These are phyloP conservation scores for Microbotryum saponariae DNA, from an alignment of 1,284 basidiomycete species.

Conservation along the genomic window DNA sequence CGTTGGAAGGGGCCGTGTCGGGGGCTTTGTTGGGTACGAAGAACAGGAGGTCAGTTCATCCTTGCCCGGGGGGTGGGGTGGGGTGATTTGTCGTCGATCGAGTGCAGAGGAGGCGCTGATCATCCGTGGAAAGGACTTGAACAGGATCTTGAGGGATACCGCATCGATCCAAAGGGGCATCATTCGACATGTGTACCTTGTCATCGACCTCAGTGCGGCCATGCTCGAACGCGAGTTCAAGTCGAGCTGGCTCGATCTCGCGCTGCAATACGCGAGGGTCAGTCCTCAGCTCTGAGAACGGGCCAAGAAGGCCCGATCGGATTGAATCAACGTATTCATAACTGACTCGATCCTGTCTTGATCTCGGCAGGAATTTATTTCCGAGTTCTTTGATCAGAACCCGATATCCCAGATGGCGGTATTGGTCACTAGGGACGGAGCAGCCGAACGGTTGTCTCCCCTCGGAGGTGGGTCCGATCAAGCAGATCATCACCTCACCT, in stretches of 20 bases:
- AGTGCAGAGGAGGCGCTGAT: constrained; percentile 43
- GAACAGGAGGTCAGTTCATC: constrained; percentile 59
- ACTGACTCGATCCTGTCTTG: not conserved
- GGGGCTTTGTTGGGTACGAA: constrained; percentile 77
- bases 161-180: constrained; percentile 87
- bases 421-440: constrained; percentile 80
- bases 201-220: constrained; percentile 80
- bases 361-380: constrained; percentile 58
- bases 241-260: constrained; percentile 82
- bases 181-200: constrained; percentile 84
- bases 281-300: not conserved
- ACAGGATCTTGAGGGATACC: constrained; percentile 56
- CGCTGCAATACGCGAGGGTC: constrained; percentile 69
- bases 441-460: constrained; percentile 76
- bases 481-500: too few species aligned
- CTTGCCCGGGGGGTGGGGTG: not conserved
- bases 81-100: not conserved
- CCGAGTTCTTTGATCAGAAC: constrained; percentile 99
- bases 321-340: not conserved
- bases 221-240: constrained; percentile 96
- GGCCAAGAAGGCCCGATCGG: too few species aligned
- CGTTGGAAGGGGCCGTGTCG: constrained; percentile 79
- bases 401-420: constrained; percentile 93
- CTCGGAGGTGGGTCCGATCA: constrained; percentile 63
- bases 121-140: not conserved